Percentiles rank a stretch among this genome's conserved stretches.
phyloP scores from a whole-genome alignment of 176 grass and related monocot genomes.

The barley (Hordeum vulgare) region DNA sequence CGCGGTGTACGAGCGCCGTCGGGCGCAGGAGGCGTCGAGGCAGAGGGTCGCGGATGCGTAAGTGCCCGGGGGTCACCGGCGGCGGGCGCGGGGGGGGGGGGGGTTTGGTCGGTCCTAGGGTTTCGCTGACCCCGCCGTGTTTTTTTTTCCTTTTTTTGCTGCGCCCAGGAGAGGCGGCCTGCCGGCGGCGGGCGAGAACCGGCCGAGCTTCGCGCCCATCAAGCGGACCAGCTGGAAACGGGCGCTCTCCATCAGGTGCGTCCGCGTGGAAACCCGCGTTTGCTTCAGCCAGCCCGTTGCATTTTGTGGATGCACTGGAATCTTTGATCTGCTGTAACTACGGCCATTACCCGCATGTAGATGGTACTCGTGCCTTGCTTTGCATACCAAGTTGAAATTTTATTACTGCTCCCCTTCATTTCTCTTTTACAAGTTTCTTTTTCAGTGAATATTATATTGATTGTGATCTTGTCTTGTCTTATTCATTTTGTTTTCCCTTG shows the following conservation, averaged over 20 bases:
- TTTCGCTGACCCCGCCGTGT: not conserved
- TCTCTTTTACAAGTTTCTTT: too few relatives aligned
- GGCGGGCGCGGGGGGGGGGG: not conserved
- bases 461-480: not conserved
- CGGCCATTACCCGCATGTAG: not conserved
- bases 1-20: slow-evolving; percentile 61
- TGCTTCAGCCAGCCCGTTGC: not conserved
- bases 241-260: slow-evolving; percentile 93
- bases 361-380: not conserved
- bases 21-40: slow-evolving; percentile 19
- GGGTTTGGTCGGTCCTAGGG: not conserved
- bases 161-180: slow-evolving; percentile 23
- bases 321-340: not conserved
- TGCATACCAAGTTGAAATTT: not conserved
- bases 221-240: slow-evolving; percentile 82
- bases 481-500: not conserved
- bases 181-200: slow-evolving; percentile 12
- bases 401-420: not conserved
- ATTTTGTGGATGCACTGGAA: not conserved
- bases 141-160: slow-evolving; percentile 7
- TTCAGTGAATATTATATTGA: not conserved
- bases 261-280: not conserved
- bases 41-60: slow-evolving; percentile 31
- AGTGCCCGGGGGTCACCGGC: not conserved
- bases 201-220: slow-evolving; percentile 42